Base-by-base conservation (phyloP, 192 early-diverging fungal species). In the Radiomyces spectabilis region DNA sequence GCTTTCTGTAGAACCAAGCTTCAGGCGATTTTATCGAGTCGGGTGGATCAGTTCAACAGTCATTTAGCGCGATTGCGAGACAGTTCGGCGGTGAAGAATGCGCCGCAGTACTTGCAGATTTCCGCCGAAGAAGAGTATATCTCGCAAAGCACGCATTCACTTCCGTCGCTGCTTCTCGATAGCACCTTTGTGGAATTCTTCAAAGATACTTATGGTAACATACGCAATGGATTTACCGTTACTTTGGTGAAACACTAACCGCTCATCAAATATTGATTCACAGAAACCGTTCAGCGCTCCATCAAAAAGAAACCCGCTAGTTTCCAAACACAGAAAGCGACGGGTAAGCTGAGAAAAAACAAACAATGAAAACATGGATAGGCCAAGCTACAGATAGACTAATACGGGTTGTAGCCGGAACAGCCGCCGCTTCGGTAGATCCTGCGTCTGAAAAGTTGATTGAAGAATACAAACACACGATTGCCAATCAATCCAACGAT, bases 11-110 rank as follows among this genome's bases (percentile, higher is more conserved):
- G 87, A 49, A 62, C 79, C 13, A 88, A 78, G 25, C 68, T 99
- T 37, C 86, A 95, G 51, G 78, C 87, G 7, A 85, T 99, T 33
- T 74, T 94, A 43, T 75, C 85, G 7, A 91, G 82, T 62, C 83
- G 94, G 8, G 87, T 97, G 16, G 96, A 97, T 55, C 85, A 91
- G 31, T 95, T 91, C 56, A 71, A 80, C 40, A 88, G 85, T 27
- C 83, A 87, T 26, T 77, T 96, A 5, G 83, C 88, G 48, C 82
- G 94, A 7, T 71, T 99, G 39, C 81, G 89, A 29, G 93, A 97
- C 44, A 79, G 87, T 15, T 79, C 82, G 41, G 81, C 83, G 34
- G 85, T 96, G 61, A 89, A 88, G 33, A 84, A 84, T 19, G 83
- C 83, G 3, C 73, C 79, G 0, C 79, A 82, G 4, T 82, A 81